Evolutionary conservation across 1,139 yeast genomes (phyloP), one percentile per base, ranked within the genome.

Genomic region (Candida pseudoviswanathii): DNA sequence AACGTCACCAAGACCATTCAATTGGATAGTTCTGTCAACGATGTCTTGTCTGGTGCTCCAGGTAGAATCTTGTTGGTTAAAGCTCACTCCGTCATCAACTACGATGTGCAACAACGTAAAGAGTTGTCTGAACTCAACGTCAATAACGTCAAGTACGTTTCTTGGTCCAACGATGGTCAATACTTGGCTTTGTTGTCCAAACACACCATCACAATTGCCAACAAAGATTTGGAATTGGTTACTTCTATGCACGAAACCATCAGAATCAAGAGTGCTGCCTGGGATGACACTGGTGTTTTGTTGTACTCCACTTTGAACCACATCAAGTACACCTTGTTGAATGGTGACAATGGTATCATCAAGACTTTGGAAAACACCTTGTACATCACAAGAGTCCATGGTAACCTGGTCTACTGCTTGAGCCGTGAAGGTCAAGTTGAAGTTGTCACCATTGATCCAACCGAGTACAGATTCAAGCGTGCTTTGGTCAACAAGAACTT

Each of bases 201-300:
- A 66, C 99, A 95, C 70, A 88, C 96, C 29, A 89, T 95, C 58
- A 88, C 96, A 7, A 85, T 94, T 61, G 96, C 90, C 31, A 86
- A 84, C 61, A 87, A 83, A 66, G 85, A 84, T 57, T 79, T 94
- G 61, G 91, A 90, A 64, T 73, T 85, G 55, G 78, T 91, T 41
- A 86, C 94, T 47, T 85, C 96, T 4, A 80, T 92, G 82, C 98
- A 92, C 66, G 99, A 95, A 73, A 94, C 99, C 4, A 94, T 95
- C 59, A 81, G 99, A 68, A 90, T 95, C 63, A 95, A 95, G 76
- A 86, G 96, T 73, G 98, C 97, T 44, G 91, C 96, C 9, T 95
- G 98, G 98, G 99, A 94, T 67, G 97, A 91, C 60, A 78, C 89
- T 44, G 95, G 95, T 44, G 96, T 95, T 37, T 79, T 95, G 66